Conservation (phyloP, 2,329 filamentous ascomycete species). For the Rosellinia necatrix region DNA sequence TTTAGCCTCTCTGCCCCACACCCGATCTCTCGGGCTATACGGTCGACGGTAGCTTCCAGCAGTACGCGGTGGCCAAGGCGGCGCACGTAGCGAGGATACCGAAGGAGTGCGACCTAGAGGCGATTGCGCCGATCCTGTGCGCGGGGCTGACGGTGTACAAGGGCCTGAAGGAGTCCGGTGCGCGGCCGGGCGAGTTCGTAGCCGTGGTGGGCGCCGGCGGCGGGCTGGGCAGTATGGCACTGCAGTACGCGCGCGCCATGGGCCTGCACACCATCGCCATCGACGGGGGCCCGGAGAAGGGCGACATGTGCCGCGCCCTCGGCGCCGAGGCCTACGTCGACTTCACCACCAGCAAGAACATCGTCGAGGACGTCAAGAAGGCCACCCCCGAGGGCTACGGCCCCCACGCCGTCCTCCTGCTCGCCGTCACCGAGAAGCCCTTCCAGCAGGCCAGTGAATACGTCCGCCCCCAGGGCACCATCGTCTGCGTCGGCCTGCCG, state of each 20-base stretch:
- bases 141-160: slow-evolving; percentile 90
- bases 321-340: slow-evolving; percentile 79
- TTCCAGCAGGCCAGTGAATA: slow-evolving; percentile 95
- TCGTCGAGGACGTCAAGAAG: slow-evolving; percentile 83
- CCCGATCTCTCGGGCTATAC: slow-evolving; percentile 86
- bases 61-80: slow-evolving; percentile 88
- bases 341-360: slow-evolving; percentile 74
- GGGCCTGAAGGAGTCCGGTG: slow-evolving; percentile 83
- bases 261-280: slow-evolving; percentile 80
- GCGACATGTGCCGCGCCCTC: slow-evolving; percentile 68
- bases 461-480: slow-evolving; percentile 78
- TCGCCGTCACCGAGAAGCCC: slow-evolving; percentile 86
- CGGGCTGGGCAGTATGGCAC: slow-evolving; percentile 74
- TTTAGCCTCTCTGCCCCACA: slow-evolving; percentile 71
- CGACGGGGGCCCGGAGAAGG: slow-evolving; percentile 83
- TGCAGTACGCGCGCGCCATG: slow-evolving; percentile 92
- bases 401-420: slow-evolving; percentile 83
- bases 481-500: slow-evolving; percentile 89
- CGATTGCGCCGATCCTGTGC: slow-evolving; percentile 79
- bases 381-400: slow-evolving; percentile 80
- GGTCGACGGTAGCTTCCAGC: slow-evolving; percentile 90
- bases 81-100: slow-evolving; percentile 82
- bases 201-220: slow-evolving; percentile 88
- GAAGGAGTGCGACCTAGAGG: slow-evolving; percentile 75
- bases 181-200: slow-evolving; percentile 73